phyloP scores from a whole-genome alignment of 768 basidiomycete species.

The Brasilioporus rufonigricans region DNA sequence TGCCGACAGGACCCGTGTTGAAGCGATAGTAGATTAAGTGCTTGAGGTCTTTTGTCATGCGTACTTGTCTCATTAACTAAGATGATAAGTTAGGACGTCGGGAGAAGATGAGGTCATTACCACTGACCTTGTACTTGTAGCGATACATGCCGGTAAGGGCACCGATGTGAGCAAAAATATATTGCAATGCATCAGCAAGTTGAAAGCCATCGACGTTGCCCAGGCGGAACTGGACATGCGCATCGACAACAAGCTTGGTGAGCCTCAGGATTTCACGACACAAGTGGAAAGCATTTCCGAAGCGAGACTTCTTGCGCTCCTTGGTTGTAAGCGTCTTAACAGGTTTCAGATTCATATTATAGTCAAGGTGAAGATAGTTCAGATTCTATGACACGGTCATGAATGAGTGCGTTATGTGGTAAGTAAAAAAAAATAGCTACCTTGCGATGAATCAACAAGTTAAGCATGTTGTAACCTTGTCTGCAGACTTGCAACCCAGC shows the following conservation, averaged over 20 bases:
- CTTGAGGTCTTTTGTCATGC: slow-evolving; percentile 99
- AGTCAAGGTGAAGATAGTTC: slow-evolving; percentile 94
- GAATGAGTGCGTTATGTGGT: not conserved
- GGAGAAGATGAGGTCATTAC: not conserved
- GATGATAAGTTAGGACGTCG: slow-evolving; percentile 4
- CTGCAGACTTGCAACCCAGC: slow-evolving; percentile 97
- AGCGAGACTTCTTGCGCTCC: slow-evolving; percentile 99
- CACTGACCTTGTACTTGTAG: slow-evolving; percentile 93
- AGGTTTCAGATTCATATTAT: slow-evolving; percentile 99
- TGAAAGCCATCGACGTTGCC: slow-evolving; percentile 99
- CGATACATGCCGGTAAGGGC: slow-evolving; percentile 99
- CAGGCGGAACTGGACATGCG: slow-evolving; percentile 97
- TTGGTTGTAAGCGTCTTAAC: slow-evolving; percentile 97
- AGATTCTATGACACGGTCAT: slow-evolving; percentile 52
- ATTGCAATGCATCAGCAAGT: slow-evolving; percentile 96
- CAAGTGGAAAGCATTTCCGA: slow-evolving; percentile 98
- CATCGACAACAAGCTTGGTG: slow-evolving; percentile 98
- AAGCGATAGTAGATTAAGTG: slow-evolving; percentile 98
- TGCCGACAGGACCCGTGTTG: slow-evolving; percentile 99
- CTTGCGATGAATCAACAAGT: slow-evolving; percentile 98
- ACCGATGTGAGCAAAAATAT: slow-evolving; percentile 96
- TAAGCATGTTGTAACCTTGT: slow-evolving; percentile 99
- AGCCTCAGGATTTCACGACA: slow-evolving; percentile 97
- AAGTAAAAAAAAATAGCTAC: slow-evolving; percentile 33
- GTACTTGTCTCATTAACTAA: slow-evolving; percentile 97